phyloP scores from a whole-genome alignment of 2,329 filamentous ascomycete genomes.

The Coniochaeta sp. region DNA sequence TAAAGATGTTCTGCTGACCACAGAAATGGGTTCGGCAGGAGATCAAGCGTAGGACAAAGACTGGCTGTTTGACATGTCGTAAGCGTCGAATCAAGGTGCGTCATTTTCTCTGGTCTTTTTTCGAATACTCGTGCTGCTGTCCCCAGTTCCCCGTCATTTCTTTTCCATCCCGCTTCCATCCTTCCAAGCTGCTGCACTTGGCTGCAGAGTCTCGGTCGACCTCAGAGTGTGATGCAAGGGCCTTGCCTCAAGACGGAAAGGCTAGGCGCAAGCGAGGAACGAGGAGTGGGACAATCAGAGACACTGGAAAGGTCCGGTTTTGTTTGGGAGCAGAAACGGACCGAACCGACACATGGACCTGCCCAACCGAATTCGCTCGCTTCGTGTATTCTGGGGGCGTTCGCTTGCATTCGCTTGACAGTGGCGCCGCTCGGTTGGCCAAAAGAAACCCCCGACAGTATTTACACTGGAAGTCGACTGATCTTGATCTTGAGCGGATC shows the following conservation, averaged over 20 bases:
- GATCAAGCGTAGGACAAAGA: constrained; percentile 57
- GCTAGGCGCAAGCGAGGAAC: constrained; percentile 1
- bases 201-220: background rate
- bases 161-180: background rate
- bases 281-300: background rate
- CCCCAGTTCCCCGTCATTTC: background rate
- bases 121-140: constrained; percentile 3
- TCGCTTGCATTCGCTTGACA: background rate
- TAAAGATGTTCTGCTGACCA: constrained; percentile 17
- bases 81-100: constrained; percentile 57
- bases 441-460: too few relatives aligned
- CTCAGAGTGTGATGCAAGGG: background rate
- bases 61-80: constrained; percentile 55
- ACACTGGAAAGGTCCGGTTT: background rate
- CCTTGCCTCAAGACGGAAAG: background rate
- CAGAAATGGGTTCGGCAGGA: constrained; percentile 33
- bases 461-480: too few relatives aligned
- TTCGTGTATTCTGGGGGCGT: background rate
- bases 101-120: constrained; percentile 17
- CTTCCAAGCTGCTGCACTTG: background rate
- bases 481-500: too few relatives aligned
- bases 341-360: background rate
- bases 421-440: background rate
- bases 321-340: background rate
- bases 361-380: background rate